A percentile compares a stretch with the other conserved stretches of the same genome.
Evolutionary conservation across 192 early-diverging fungal genomes (phyloP).

Genomic region (Coemansia sp.): DNA sequence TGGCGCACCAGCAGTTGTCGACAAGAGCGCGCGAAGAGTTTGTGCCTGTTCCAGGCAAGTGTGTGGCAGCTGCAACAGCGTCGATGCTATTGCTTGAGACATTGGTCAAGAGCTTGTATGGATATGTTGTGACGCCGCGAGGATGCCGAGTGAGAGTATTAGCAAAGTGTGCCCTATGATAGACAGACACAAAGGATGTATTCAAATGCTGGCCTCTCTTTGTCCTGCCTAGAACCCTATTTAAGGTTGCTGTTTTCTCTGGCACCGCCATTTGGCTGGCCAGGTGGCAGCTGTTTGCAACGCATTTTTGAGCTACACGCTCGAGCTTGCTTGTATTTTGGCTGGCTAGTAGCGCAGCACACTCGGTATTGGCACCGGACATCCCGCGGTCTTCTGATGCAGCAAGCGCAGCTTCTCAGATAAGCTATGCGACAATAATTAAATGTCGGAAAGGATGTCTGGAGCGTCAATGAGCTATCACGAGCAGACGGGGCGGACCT

Average conservation of each 20-base stretch:
- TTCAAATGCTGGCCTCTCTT: no score
- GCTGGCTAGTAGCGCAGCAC: neutral
- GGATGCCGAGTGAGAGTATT: neutral
- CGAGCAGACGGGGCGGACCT: neutral
- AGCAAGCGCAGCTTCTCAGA: neutral
- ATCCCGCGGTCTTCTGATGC: conserved; percentile 1
- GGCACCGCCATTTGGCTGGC: neutral
- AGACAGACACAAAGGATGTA: no score
- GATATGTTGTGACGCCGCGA: neutral
- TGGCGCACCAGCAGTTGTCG: conserved; percentile 1
- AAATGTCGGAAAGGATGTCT: neutral
- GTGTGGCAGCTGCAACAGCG: neutral
- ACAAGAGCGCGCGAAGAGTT: conserved; percentile 10
- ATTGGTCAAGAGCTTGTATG: neutral
- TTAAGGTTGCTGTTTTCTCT: neutral
- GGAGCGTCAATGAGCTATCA: no score
- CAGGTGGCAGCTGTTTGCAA: neutral
- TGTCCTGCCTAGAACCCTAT: neutral
- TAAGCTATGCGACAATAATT: neutral
- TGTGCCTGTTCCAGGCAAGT: neutral
- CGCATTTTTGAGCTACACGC: neutral
- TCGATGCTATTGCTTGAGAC: neutral
- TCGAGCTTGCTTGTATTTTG: neutral
- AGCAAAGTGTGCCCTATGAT: no score
- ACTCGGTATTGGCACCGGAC: neutral